Percentiles rank a stretch among this genome's conserved stretches.
These are phyloP conservation scores for Penicillium hesseltinei DNA, from an alignment of 2,329 filamentous ascomycete species.

Conservation along the genomic window DNA sequence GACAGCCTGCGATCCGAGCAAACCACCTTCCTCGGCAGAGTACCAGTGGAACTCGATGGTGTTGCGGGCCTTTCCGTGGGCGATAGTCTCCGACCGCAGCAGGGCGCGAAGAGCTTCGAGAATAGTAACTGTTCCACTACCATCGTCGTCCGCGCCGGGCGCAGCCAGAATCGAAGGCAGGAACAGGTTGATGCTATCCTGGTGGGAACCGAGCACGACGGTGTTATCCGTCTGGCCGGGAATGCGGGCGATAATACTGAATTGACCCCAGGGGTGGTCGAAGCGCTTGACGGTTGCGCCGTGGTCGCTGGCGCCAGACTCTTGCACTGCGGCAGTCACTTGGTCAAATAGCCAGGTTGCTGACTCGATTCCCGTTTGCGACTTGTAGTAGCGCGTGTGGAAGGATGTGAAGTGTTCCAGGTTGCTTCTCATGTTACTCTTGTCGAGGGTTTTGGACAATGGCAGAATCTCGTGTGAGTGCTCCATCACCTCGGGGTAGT, in stretches of 20 bases:
- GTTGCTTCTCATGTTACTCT: slow-evolving; percentile 72
- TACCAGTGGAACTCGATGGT: slow-evolving; percentile 98
- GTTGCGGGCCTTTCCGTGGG: slow-evolving; percentile 71
- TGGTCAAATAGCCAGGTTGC: slow-evolving; percentile 81
- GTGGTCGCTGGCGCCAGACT: slow-evolving; percentile 65
- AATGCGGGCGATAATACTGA: slow-evolving; percentile 86
- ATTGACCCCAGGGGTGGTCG: slow-evolving; percentile 81
- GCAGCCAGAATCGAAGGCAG: slow-evolving; percentile 79
- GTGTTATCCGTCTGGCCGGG: slow-evolving; percentile 82
- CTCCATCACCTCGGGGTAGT: slow-evolving; percentile 65
- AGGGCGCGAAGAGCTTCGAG: slow-evolving; percentile 84
- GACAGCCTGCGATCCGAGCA: slow-evolving; percentile 85
- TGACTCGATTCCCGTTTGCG: slow-evolving; percentile 70
- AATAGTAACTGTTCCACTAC: slow-evolving; percentile 89
- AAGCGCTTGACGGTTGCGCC: slow-evolving; percentile 72
- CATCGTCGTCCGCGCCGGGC: slow-evolving; percentile 93
- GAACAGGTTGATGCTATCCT: slow-evolving; percentile 93
- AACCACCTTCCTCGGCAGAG: slow-evolving; percentile 81
- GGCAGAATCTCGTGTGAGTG: slow-evolving; percentile 66
- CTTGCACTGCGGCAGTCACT: slow-evolving; percentile 68
- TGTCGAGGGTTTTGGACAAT: slow-evolving; percentile 67
- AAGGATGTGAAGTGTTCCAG: slow-evolving; percentile 67
- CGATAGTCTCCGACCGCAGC: slow-evolving; percentile 67
- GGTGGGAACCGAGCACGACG: slow-evolving; percentile 84
- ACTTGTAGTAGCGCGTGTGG: slow-evolving; percentile 60